These are phyloP conservation scores for Paecilomyces fulvus DNA, from an alignment of 2,329 filamentous ascomycete genomes.

Conservation along the genomic window DNA sequence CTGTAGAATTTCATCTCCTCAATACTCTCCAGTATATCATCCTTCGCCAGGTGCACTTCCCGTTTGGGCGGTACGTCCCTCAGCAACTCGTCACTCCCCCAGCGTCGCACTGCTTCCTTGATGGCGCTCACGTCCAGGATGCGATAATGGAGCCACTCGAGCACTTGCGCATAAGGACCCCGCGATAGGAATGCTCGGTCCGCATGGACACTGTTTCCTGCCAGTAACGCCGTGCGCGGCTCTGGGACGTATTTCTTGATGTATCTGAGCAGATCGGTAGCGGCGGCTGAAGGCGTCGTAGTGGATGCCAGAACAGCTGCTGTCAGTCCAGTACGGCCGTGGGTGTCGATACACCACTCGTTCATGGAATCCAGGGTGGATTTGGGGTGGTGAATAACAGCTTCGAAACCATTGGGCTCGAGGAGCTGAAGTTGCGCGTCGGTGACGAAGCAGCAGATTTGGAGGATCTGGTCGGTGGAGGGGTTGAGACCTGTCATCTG, in stretches of 20 bases:
- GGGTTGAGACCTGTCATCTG: slow-evolving; percentile 89
- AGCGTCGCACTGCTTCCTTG: slow-evolving; percentile 81
- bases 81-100: slow-evolving; percentile 58
- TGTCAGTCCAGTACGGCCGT: slow-evolving; percentile 73
- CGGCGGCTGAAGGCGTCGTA: slow-evolving; percentile 63
- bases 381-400: slow-evolving; percentile 64
- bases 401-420: slow-evolving; percentile 70
- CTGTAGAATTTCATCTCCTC: slow-evolving; percentile 80
- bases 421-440: slow-evolving; percentile 67
- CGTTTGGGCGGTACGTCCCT: slow-evolving; percentile 62
- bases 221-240: slow-evolving; percentile 61
- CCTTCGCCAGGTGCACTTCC: slow-evolving; percentile 69
- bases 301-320: slow-evolving; percentile 64
- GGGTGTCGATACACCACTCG: slow-evolving; percentile 78
- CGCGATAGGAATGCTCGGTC: slow-evolving; percentile 73
- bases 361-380: slow-evolving; percentile 70
- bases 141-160: slow-evolving; percentile 76
- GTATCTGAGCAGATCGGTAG: slow-evolving; percentile 65
- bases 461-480: slow-evolving; percentile 74
- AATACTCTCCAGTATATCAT: slow-evolving; percentile 94
- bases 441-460: slow-evolving; percentile 88
- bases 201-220: slow-evolving; percentile 88
- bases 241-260: slow-evolving; percentile 64
- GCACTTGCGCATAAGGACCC: slow-evolving; percentile 63
- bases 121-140: slow-evolving; percentile 86